Evolutionary conservation across 805 yeast species (phyloP), one percentile per base, ranked within the genome.

Genomic region (Clavispora vitiphila): DNA sequence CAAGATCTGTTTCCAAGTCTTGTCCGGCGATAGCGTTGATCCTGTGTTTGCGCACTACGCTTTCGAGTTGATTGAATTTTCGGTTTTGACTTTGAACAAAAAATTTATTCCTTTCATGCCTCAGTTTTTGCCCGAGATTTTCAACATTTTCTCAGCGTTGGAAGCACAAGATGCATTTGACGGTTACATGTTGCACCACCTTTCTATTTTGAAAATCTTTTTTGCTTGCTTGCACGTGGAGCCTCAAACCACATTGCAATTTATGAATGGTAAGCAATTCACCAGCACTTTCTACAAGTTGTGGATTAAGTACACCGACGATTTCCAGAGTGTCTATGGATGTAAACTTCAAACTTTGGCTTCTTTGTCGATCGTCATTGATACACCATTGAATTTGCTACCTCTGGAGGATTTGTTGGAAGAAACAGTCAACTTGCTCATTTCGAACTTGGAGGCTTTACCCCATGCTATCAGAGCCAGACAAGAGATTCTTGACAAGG

Each of bases 301-400:
- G 47, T 76, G 80, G 80, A 64, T 76, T 45, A 64, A 69, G 43
- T 63, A 71, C 48, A 64, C 73, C 18, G 72, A 61, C 34, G 69
- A 64, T 44, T 67, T 74, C 57, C 71, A 66, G 41, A 76, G 80
- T 44, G 81, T 76, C 16, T 76, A 74, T 48, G 81, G 80, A 21
- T 65, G 78, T 47, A 77, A 77, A 50, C 57, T 77, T 35, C 79
- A 77, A 56, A 70, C 74, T 5, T 56, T 77, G 53, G 71, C 78
- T 0, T 55, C 74, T 34, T 60, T 72, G 30, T 51, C 75, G 2
- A 53, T 75, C 15, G 46, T 74, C 14, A 46, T 58, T 37, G 65
- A 62, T 38, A 58, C 64, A 8, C 58, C 60, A 5, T 47, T 62
- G 37, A 45, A 51, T 18, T 49, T 60, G 38, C 53, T 63, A 11